Evolutionary conservation across 306 rosid genomes (phyloP).

Genomic region (Vicia faba): DNA sequence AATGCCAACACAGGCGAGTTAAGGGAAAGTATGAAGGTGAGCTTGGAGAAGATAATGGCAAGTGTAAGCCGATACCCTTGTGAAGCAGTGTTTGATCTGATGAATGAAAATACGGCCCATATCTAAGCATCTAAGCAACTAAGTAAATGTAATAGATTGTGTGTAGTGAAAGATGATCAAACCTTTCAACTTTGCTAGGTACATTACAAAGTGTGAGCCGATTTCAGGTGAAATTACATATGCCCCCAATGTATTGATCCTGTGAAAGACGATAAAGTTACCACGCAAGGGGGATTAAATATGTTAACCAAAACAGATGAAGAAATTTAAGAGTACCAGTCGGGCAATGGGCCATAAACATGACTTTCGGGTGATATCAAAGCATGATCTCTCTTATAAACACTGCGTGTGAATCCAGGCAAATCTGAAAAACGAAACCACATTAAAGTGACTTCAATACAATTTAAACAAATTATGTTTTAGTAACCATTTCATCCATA

Average conservation of each 20-base stretch:
- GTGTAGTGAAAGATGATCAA: background rate
- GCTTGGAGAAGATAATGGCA: slow-evolving; percentile 5
- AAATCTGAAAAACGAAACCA: slow-evolving; percentile 59
- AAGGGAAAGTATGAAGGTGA: slow-evolving; percentile 19
- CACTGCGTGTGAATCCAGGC: slow-evolving; percentile 97
- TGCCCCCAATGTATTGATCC: slow-evolving; percentile 73
- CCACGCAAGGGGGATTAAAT: slow-evolving; percentile 15
- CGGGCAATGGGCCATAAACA: slow-evolving; percentile 83
- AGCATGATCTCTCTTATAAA: slow-evolving; percentile 81
- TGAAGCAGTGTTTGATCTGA: no score
- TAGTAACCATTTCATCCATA: slow-evolving; percentile 15
- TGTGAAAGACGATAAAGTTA: slow-evolving; percentile 52
- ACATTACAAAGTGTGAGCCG: slow-evolving; percentile 91
- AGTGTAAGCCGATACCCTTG: background rate
- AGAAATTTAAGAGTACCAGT: slow-evolving; percentile 58
- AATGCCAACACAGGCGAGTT: background rate
- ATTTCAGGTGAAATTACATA: slow-evolving; percentile 78
- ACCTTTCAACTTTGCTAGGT: slow-evolving; percentile 93
- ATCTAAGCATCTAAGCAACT: no score
- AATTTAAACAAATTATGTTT: slow-evolving; percentile 1
- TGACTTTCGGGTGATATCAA: slow-evolving; percentile 91
- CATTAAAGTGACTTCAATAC: slow-evolving; percentile 29
- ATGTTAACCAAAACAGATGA: slow-evolving; percentile 29
- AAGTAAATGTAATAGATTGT: no score
- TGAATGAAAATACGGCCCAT: no score